Evolutionary conservation across 257 asterid species (phyloP), one percentile per base, ranked within the genome.

Genomic region (Phtheirospermum japonicum): DNA sequence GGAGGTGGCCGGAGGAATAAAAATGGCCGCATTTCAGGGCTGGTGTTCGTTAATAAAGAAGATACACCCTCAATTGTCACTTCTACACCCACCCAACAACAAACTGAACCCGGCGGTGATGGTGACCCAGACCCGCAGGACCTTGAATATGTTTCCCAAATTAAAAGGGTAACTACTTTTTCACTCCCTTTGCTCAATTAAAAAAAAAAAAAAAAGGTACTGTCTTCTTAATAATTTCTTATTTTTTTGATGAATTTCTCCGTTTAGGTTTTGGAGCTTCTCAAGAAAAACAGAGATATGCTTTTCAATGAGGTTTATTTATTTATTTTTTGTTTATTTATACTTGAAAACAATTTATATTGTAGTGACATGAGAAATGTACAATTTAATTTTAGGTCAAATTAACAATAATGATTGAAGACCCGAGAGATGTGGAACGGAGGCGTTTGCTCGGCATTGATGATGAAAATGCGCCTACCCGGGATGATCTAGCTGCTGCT

Each of bases 391-490:
- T 67, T 55, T 71, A 89, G 97, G 88, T 92, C 51, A 92, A 92
- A 66, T 73, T 92, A 57, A 92, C 99, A 0, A 51, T 89, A 70
- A 75, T 80, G 89, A 92, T 92, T 50, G 99, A 92, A 80, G 99
- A 92, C 56, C 99, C 97, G 18, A 83, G 99, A 76, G 99, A 92
- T 30, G 91, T 89, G 16, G 97, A 92, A 79, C 76, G 97, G 70
- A 80, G 72, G 83, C 87, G 97, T 78, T 79, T 92, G 66, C 95
- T 92, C 49, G 99, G 99, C 61, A 89, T 92, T 50, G 96, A 89
- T 49, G 96, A 89, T 62, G 96, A 87, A 71, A 81, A 74, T 76
- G 95, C 99, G 45, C 99, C 97, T 39, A 86, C 95, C 1, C 82
- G 99, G 72, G 99, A 92, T 9, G 99, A 89, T 69, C 80, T 92